phyloP scores from a whole-genome alignment of 495 filamentous ascomycete species.

The Penicillium salamii region DNA sequence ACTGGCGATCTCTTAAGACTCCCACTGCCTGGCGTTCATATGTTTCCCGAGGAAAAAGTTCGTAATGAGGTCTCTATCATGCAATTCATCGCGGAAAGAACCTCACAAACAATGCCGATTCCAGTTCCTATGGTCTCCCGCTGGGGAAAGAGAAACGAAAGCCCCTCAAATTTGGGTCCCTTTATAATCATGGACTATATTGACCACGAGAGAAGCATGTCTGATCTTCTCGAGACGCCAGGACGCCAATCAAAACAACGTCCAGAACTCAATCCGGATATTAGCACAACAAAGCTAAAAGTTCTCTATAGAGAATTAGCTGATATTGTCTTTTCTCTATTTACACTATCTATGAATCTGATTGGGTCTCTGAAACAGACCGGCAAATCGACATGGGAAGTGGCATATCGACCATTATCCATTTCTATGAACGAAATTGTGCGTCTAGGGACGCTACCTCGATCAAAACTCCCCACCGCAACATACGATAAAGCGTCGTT shows the following conservation, averaged over 20 bases:
- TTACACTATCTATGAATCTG: conserved; percentile 17
- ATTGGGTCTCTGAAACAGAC: conserved; percentile 37
- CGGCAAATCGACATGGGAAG: conserved; percentile 21
- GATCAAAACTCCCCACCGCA: conserved; percentile 29
- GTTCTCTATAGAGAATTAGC: conserved; percentile 33
- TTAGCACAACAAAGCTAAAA: conserved; percentile 26
- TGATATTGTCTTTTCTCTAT: conserved; percentile 33
- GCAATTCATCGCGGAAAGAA: too few species aligned
- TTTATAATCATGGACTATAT: conserved; percentile 43
- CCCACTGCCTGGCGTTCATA: too few species aligned
- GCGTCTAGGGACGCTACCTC: conserved; percentile 23
- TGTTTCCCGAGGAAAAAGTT: too few species aligned
- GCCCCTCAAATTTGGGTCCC: too few species aligned
- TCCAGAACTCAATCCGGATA: conserved; percentile 27
- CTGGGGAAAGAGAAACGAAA: too few species aligned
- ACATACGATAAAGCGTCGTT: conserved; percentile 8
- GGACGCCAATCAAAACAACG: conserved; percentile 5
- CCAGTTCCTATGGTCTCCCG: too few species aligned
- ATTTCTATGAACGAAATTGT: conserved; percentile 33
- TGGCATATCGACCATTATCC: conserved; percentile 17
- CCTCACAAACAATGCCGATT: too few species aligned
- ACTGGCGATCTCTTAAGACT: too few species aligned
- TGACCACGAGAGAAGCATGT: conserved; percentile 27
- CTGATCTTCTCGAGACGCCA: conserved; percentile 26
- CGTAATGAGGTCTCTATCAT: too few species aligned